Base-by-base conservation (phyloP, 331 rosid species). In the Malus hybrid region DNA sequence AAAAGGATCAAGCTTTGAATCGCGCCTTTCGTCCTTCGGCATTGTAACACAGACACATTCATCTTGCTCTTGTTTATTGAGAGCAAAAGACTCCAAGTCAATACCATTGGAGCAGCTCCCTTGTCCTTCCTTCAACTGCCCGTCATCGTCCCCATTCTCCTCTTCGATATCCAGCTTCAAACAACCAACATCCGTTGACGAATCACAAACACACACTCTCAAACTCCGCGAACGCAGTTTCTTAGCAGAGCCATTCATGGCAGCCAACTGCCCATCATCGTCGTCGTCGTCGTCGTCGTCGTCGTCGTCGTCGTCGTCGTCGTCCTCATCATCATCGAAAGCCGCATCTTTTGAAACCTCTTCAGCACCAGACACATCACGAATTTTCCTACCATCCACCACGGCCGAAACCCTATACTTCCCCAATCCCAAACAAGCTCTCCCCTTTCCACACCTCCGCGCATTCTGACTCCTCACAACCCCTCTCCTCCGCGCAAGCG, bases 31-130 rank as follows among this genome's bases (percentile, higher is more conserved):
- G 62, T 67, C 82, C 73, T 69, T 18, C 9, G 65, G 72, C 69
- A 72, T 27, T 28, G 70, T 34, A 27, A 61, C 22, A n/a, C 48
- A 54, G 28, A 65, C 16, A 33, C 18, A 67, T 56, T 72, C 83
- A 39, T 63, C 76, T 78, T 68, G 85, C 52, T 59, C 78, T 78
- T 68, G 85, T 77, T 77, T 82, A 69, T 16, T 65, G 73, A 60
- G 48, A 31, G 28, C 48, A 18, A 28, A 73, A 69, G 71, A 39
- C 28, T 85, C 84, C 81, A 28, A 76, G 29, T 79, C 84, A 34
- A 83, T 20, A 14, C 88, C 73, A 72, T 71, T 77, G 6, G 88
- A 84, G 56, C 84, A 83, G 67, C 86, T 86, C 74, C 79, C 84
- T 67, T 72, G 76, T 60, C 86, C 86, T 70, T 80, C 87, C 80